Evolutionary conservation across 2,329 filamentous ascomycete genomes (phyloP), one percentile per base, ranked within the genome.

Genomic region (Monosporascus sp.): DNA sequence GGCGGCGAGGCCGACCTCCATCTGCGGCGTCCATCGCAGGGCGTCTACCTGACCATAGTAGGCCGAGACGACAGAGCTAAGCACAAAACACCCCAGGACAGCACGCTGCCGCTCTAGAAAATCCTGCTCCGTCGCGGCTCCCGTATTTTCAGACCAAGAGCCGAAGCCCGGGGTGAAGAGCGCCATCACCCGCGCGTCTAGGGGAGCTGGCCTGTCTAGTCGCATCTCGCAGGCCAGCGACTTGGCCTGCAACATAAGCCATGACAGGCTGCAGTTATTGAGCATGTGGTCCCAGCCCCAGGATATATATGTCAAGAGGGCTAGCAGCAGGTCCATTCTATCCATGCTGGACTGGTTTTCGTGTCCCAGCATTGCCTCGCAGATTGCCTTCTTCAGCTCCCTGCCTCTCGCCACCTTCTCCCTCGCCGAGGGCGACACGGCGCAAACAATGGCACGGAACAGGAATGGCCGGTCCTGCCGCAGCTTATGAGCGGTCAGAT

Each of bases 211-310:
- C 25, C 67, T 67, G 50, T 68, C 65, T 22, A 71, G 51, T 8
- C 65, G 64, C 46, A 73, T 53, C 54, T 74, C 70, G 57, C 65
- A 64, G 20, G 68, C 65, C 7, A 74, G 46, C 14, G 71, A 72
- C 11, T 70, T 68, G 17, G 69, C 69, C 18, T 69, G 60, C 66
- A 65, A 65, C 61, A 69, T 70, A 14, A 73, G 59, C 9, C 68
- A 66, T 34, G 69, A 71, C 2, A 70, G 18, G 24, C 62, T 61
- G 50, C 63, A 58, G 38, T 60, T 54, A 11, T 62, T 63, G n/a
- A 69, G 65, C 48, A 70, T 67, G 9, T 60, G 50, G 31, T 71
- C 68, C 20, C 61, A 68, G 52, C 69, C 68, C 70, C 70, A 72
- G 47, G 68, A 59, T 34, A 72, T 50, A 52, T 69, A 73, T 1